Percentiles rank a stretch among this genome's conserved stretches.
Evolutionary conservation across 495 filamentous ascomycete species (phyloP).

Genomic region (Poronia punctata): DNA sequence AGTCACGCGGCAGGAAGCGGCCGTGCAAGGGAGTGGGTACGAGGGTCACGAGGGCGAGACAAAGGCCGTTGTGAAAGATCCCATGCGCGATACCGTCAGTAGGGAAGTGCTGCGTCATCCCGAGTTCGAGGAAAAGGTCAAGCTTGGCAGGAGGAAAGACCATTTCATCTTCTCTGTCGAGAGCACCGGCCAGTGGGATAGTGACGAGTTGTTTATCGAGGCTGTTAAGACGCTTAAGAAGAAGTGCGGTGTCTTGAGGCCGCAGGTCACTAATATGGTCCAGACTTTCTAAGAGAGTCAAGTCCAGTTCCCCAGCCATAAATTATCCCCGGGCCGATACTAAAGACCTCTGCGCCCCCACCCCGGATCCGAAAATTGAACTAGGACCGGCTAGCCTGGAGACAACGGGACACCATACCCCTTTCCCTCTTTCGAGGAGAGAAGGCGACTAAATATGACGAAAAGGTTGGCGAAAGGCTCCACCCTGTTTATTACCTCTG

Average conservation of each 20-base stretch:
- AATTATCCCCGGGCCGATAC: too few species aligned
- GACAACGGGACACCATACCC: too few species aligned
- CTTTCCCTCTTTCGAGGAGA: too few species aligned
- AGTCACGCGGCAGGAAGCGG: conserved; percentile 61
- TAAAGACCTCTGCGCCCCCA: too few species aligned
- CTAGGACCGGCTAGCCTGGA: too few species aligned
- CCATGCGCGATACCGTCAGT: conserved; percentile 87
- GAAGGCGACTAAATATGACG: too few species aligned
- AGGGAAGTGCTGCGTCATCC: conserved; percentile 85
- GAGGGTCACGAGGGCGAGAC: conserved; percentile 65
- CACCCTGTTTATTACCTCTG: too few species aligned
- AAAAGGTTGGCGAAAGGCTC: too few species aligned
- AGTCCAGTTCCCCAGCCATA: background rate
- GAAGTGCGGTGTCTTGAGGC: conserved; percentile 48
- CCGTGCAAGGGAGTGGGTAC: conserved; percentile 53
- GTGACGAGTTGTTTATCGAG: conserved; percentile 85
- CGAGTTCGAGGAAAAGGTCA: conserved; percentile 93
- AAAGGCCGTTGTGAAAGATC: conserved; percentile 78
- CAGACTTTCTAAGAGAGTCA: conserved; percentile 4
- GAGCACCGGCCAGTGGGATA: conserved; percentile 88
- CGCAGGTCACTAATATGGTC: conserved; percentile 45
- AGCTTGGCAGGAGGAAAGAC: conserved; percentile 79
- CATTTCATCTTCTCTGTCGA: conserved; percentile 97
- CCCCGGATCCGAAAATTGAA: too few species aligned
- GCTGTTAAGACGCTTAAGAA: conserved; percentile 74